Evolutionary conservation across 2,329 filamentous ascomycete genomes (phyloP), one percentile per base, ranked within the genome.

Genomic region (Colletotrichum abscissum): DNA sequence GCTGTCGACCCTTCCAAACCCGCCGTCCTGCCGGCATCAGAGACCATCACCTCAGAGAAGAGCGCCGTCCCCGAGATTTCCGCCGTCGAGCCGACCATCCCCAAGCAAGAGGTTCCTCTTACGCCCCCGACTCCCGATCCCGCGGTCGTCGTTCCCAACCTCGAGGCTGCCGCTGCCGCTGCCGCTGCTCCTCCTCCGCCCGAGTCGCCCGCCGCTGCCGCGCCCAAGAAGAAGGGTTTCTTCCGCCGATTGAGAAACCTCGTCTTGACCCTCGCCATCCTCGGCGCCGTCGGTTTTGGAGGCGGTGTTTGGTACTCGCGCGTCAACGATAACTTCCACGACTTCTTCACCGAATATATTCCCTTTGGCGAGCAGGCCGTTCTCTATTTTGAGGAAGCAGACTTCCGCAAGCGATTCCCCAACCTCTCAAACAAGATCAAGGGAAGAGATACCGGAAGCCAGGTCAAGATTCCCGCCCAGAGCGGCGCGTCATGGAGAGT

Each of bases 341-440:
- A 99, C 84, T 97, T 98, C 87, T 99, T 99, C 86, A 98, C 95
- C 79, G 95, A 98, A 85, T 99, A 96, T 83, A 86, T 99, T 22
- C 97, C 97, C 26, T 98, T 94, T 77, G 97, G 95, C 79, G 97
- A 99, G 85, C 94, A 98, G 81, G 93, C 93, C 22, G 96, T 99
- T 58, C 91, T 97, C 30, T 98, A 97, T 85, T 92, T 99, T 65
- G 97, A 99, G 84, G 97, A 99, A 85, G 91, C 93, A 77, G 95
- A 98, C 80, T 98, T 98, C 86, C 91, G 93, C 81, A 95, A 93
- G 84, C 92, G 94, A 71, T 98, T 98, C 86, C 90, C 85, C 77
- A 86, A 84, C 79, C 85, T 83, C 76, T 70, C 83, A 52, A 78
- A 79, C 59, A 82, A 83, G 71, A 82, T 87, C 74, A 82, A 84